Base-by-base conservation (phyloP, 805 yeast genomes). In the Candida nanaspora region DNA sequence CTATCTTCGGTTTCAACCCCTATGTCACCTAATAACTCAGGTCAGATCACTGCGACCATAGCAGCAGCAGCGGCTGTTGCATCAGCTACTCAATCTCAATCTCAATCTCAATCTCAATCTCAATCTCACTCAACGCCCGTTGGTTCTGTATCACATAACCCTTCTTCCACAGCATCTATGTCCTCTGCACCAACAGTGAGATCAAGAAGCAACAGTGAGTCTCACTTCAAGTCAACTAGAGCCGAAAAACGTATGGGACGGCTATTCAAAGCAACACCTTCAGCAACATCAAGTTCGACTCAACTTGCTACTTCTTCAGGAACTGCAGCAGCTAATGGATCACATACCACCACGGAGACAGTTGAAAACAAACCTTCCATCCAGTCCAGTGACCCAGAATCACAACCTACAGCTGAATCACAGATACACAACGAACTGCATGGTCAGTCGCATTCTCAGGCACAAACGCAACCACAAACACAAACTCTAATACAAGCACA, bases 201-300 rank as follows among this genome's bases (percentile, higher is more conserved):
- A 23, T 50, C 61, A 13, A 38, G 61, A 15, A 57, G 61, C 47
- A 48, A 49, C 35, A 55, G 59, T 45, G 62, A 57, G 41, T 47
- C 61, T 10, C 57, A 52, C 42, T 47, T 51, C 39, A 53, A 49
- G 39, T 51, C 59, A 8, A 44, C 61, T 1, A 35, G 61, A 28
- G 65, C 65, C 4, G 65, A 60, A 33, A 60, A 59, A 36, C 46
- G 65, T 23, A 59, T 56, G 61, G 65, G 64, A 0, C 45, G 65
- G 18, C 41, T 60, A 14, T 60, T 60, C 41, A 56, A 59, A 61
- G 50, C 44, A 16, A 32, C 27, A 20, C 6, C 40, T 14, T 18
- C 43, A 6, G n/a, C 40, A 6, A 26, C 35, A 15, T 26, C 43
- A 37, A 29, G 25, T 23, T 30, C 44, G 15, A 27, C 29, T 26